Evolutionary conservation across 768 basidiomycete genomes (phyloP).

Genomic region (Mycena venus): DNA sequence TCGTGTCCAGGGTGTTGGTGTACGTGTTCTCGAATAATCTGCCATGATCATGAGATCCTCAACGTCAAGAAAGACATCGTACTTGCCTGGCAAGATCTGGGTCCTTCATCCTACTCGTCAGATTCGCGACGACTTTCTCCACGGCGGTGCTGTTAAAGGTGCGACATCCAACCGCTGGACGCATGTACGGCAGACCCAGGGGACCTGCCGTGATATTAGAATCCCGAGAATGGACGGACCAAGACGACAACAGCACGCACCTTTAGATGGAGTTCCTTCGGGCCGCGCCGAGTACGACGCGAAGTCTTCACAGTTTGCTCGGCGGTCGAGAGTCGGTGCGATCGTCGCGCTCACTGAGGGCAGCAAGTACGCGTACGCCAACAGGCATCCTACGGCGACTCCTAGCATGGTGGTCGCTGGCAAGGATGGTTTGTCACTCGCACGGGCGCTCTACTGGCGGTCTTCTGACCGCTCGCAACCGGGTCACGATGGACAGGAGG

Average conservation of each 20-base stretch:
- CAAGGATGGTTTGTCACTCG: neutral
- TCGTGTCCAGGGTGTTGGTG: constrained; percentile 70
- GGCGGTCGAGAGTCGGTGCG: neutral
- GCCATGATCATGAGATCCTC: neutral
- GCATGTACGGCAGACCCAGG: constrained; percentile 65
- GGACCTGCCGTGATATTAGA: constrained; percentile 44
- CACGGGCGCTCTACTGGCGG: no score
- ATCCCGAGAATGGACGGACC: neutral
- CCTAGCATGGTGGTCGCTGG: neutral
- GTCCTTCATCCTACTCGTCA: constrained; percentile 62
- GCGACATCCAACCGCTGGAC: constrained; percentile 60
- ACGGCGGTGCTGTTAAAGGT: constrained; percentile 68
- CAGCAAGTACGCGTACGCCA: neutral
- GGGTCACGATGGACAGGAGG: no score
- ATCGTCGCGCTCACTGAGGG: neutral
- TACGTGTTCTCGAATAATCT: constrained; percentile 68
- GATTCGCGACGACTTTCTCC: constrained; percentile 63
- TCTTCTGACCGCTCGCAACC: no score
- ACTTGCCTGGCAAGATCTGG: constrained; percentile 60
- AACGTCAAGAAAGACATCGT: no score
- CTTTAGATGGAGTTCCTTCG: constrained; percentile 18
- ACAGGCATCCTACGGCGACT: neutral
- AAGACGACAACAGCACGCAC: neutral
- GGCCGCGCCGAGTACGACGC: constrained; percentile 15
- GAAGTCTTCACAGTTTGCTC: constrained; percentile 3